phyloP scores from a whole-genome alignment of 352 stramenopile species.

The Phytophthora tubulina region DNA sequence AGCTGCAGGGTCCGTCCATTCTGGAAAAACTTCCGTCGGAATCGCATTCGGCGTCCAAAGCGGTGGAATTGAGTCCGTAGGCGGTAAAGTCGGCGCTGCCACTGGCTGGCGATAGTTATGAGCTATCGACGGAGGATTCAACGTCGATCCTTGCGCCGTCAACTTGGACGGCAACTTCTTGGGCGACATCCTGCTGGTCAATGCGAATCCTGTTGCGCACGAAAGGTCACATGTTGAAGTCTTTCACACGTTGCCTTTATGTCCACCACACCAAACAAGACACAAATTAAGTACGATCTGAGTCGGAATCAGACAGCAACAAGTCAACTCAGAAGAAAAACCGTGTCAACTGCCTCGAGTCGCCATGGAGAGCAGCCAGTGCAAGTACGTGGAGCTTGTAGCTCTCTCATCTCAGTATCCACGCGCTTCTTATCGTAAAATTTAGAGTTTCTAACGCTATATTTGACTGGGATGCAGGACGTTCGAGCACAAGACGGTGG shows the following conservation, averaged over 20 bases:
- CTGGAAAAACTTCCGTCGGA: slow-evolving; percentile 64
- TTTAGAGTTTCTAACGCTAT: neutral
- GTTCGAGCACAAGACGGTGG: slow-evolving; percentile 64
- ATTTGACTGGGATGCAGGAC: slow-evolving; percentile 17
- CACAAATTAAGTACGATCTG: too few species aligned
- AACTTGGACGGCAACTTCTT: slow-evolving; percentile 56
- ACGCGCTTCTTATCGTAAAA: neutral
- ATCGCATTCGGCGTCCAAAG: slow-evolving; percentile 48
- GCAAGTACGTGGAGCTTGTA: slow-evolving; percentile 19
- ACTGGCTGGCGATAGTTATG: slow-evolving; percentile 38
- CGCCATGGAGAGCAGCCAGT: slow-evolving; percentile 37
- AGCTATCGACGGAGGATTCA: slow-evolving; percentile 10
- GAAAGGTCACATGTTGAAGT: slow-evolving; percentile 15
- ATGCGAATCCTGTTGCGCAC: neutral
- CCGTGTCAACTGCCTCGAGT: neutral
- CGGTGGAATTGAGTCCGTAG: slow-evolving; percentile 46
- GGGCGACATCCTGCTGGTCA: slow-evolving; percentile 45
- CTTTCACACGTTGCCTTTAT: too few species aligned
- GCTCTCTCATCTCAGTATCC: neutral
- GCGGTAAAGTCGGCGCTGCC: slow-evolving; percentile 32
- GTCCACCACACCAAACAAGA: too few species aligned
- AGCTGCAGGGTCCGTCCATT: slow-evolving; percentile 56
- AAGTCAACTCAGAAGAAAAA: slow-evolving; percentile 8
- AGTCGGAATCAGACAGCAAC: neutral
- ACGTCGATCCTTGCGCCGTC: slow-evolving; percentile 31